Conservation (phyloP, 805 yeast species). For the Yarrowia hollandica region DNA sequence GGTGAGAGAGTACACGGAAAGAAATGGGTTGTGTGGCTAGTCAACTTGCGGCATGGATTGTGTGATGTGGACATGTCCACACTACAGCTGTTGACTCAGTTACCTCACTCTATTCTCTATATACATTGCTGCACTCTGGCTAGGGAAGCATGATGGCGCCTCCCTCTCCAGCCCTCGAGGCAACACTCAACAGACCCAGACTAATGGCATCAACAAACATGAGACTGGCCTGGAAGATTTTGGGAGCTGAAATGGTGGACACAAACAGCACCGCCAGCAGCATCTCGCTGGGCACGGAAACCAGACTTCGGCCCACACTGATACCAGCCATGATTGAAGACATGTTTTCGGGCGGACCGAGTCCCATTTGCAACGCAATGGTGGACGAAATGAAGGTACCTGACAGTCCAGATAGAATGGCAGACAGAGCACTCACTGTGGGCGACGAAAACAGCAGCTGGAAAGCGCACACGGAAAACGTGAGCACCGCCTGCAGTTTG, state of each 20-base stretch:
- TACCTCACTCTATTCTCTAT: neutral
- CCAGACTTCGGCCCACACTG: neutral
- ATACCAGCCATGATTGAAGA: constrained; percentile 16
- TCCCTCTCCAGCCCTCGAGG: neutral
- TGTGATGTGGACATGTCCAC: too few species aligned
- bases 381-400: constrained; percentile 23
- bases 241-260: constrained; percentile 1
- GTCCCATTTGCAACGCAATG: constrained; percentile 18
- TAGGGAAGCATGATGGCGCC: neutral
- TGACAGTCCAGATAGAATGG: constrained; percentile 2
- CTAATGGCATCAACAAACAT: neutral
- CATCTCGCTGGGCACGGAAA: constrained; percentile 8
- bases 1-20: too few species aligned
- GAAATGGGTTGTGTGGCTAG: too few species aligned
- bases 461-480: neutral
- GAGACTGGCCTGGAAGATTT: neutral
- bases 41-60: too few species aligned
- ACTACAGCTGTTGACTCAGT: too few species aligned
- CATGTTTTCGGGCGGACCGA: constrained; percentile 19
- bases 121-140: constrained; percentile 5
- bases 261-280: neutral
- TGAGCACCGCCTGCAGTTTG: neutral
- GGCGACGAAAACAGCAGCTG: neutral
- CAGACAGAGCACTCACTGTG: neutral
- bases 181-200: neutral